phyloP scores from a whole-genome alignment of 2,329 filamentous ascomycete species.

The Zasmidium angulare region DNA sequence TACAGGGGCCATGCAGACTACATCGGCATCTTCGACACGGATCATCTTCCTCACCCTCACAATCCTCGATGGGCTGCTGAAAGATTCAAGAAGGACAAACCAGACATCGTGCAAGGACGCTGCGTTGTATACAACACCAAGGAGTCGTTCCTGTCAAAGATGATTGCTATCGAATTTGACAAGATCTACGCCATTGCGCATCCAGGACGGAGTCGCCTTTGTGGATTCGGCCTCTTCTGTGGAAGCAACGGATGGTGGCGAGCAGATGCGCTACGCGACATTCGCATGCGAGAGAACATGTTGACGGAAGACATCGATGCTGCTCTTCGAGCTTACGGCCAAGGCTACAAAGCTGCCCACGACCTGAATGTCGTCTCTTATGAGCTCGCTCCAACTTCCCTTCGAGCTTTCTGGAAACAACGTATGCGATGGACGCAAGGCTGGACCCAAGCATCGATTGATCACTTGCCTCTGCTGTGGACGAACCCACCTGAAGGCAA shows the following conservation, averaged over 20 bases:
- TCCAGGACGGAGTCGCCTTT: slow-evolving; percentile 49
- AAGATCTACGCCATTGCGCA: slow-evolving; percentile 55
- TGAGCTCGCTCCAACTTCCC: slow-evolving; percentile 49
- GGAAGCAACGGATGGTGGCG: slow-evolving; percentile 53
- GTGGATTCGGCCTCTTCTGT: slow-evolving; percentile 51
- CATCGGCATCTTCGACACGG: slow-evolving; percentile 52
- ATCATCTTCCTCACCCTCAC: slow-evolving; percentile 53
- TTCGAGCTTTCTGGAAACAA: slow-evolving; percentile 50
- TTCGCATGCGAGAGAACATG: slow-evolving; percentile 52
- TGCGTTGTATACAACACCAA: slow-evolving; percentile 51
- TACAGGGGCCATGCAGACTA: slow-evolving; percentile 42
- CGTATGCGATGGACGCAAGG: slow-evolving; percentile 52
- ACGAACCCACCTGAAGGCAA: slow-evolving; percentile 36
- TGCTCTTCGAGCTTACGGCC: slow-evolving; percentile 46
- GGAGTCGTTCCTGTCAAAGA: slow-evolving; percentile 44
- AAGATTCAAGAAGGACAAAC: slow-evolving; percentile 43
- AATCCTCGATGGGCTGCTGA: slow-evolving; percentile 51
- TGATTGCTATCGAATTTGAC: slow-evolving; percentile 53
- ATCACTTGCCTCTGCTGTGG: slow-evolving; percentile 46
- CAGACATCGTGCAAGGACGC: slow-evolving; percentile 51
- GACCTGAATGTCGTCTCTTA: slow-evolving; percentile 52
- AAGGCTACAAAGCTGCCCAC: slow-evolving; percentile 46
- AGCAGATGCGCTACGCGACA: slow-evolving; percentile 43
- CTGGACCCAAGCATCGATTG: slow-evolving; percentile 50
- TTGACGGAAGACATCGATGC: slow-evolving; percentile 54